Conservation (phyloP, 345 rosid genomes). For the Gossypium thurberi region DNA sequence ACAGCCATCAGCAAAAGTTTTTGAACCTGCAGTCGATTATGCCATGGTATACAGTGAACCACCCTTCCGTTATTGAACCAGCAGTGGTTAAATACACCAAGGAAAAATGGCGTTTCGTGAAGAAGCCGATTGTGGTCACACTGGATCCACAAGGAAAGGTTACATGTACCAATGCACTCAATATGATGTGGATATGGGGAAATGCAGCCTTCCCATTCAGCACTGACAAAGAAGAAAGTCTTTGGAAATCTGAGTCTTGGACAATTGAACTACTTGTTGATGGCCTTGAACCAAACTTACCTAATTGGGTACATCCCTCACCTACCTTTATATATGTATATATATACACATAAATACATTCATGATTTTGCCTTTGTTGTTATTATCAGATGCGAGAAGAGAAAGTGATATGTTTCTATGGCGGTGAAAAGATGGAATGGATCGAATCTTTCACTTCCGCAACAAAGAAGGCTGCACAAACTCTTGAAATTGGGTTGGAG, state of each 20-base stretch:
- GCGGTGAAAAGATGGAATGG: slow-evolving; percentile 73
- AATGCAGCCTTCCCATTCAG: slow-evolving; percentile 68
- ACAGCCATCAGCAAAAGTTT: slow-evolving; percentile 20
- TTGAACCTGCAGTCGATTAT: slow-evolving; percentile 33
- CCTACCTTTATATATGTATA: background rate
- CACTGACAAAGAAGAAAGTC: slow-evolving; percentile 40
- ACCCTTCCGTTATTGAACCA: slow-evolving; percentile 46
- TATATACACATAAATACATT: background rate
- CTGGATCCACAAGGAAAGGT: slow-evolving; percentile 78
- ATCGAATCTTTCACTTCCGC: slow-evolving; percentile 40
- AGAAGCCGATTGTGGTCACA: slow-evolving; percentile 62
- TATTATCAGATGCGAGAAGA: slow-evolving; percentile 32
- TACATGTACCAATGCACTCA: slow-evolving; percentile 61
- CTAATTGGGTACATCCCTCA: slow-evolving; percentile 35
- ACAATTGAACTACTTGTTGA: slow-evolving; percentile 49
- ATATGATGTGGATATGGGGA: slow-evolving; percentile 89
- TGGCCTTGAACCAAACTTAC: slow-evolving; percentile 32
- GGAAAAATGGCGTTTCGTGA: slow-evolving; percentile 63
- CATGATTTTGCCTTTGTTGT: background rate
- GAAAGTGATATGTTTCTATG: slow-evolving; percentile 56
- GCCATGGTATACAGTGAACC: slow-evolving; percentile 68
- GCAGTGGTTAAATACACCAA: slow-evolving; percentile 47
- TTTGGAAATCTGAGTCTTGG: slow-evolving; percentile 66
- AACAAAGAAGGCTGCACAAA: slow-evolving; percentile 29
- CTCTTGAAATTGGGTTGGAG: slow-evolving; percentile 34